Evolutionary conservation across 148 eudicot species (phyloP).

Genomic region (Selenicereus undatus): DNA sequence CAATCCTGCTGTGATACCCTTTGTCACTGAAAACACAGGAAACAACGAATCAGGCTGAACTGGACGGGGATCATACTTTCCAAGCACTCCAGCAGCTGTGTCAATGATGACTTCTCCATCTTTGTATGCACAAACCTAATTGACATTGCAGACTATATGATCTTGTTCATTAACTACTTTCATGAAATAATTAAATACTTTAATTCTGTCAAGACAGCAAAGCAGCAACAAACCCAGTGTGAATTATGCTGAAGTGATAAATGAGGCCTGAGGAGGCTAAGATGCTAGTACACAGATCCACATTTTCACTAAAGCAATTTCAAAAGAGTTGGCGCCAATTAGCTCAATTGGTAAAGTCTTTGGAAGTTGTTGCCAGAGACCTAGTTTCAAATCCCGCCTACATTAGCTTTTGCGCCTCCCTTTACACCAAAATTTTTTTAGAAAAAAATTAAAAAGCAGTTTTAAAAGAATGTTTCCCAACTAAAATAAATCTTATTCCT

Average conservation of each 20-base stretch:
- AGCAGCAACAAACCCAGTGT: no score
- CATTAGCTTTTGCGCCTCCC: no score
- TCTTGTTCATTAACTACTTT: not conserved
- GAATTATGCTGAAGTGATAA: not conserved
- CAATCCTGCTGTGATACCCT: conserved; percentile 92
- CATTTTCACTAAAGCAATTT: not conserved
- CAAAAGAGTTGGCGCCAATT: no score
- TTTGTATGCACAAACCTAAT: conserved; percentile 94
- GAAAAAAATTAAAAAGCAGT: no score
- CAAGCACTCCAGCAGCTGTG: conserved; percentile 93
- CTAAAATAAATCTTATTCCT: no score
- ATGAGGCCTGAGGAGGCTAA: not conserved
- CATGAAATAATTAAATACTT: no score
- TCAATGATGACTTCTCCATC: conserved; percentile 95
- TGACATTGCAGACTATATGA: conserved; percentile 12
- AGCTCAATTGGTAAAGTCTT: no score
- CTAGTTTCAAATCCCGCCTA: no score
- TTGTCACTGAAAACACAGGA: conserved; percentile 87
- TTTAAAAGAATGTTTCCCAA: no score
- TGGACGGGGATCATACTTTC: conserved; percentile 97
- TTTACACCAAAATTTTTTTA: no score
- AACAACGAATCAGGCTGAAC: conserved; percentile 95
- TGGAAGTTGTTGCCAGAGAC: no score
- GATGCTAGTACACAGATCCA: not conserved
- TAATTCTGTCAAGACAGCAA: no score